phyloP scores from a whole-genome alignment of 1,284 basidiomycete species.

The Retiboletus fuscus region DNA sequence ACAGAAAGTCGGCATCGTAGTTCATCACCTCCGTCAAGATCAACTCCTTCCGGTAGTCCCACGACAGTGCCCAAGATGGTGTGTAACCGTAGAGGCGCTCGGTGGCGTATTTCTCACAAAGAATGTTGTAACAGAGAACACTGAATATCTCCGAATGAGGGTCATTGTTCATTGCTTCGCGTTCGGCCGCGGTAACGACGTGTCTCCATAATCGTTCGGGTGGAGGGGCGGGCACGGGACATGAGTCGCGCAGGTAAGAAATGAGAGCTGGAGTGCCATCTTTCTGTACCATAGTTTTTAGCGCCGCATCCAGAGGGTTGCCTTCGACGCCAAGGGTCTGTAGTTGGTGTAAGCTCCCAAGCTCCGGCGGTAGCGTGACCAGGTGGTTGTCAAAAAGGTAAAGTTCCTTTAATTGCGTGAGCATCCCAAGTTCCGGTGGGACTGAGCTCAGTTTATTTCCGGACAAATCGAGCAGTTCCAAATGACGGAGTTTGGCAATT shows the following conservation, averaged over 20 bases:
- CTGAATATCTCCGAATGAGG: conserved; percentile 80
- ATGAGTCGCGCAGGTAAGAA: conserved; percentile 88
- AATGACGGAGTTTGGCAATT: conserved; percentile 86
- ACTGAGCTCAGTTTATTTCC: conserved; percentile 87
- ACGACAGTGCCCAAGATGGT: conserved; percentile 93
- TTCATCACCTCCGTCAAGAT: conserved; percentile 90
- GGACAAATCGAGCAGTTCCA: conserved; percentile 93
- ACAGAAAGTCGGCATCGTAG: conserved; percentile 91
- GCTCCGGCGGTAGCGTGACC: conserved; percentile 84
- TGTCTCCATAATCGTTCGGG: conserved; percentile 88
- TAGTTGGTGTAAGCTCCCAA: conserved; percentile 93
- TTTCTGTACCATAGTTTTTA: conserved; percentile 89
- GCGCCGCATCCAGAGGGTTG: conserved; percentile 86
- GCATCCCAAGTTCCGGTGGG: conserved; percentile 92
- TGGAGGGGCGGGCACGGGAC: conserved; percentile 85
- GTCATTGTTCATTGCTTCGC: conserved; percentile 67
- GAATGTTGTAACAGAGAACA: conserved; percentile 93
- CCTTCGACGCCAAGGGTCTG: conserved; percentile 96
- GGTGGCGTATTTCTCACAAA: conserved; percentile 93
- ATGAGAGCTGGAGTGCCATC: conserved; percentile 93
- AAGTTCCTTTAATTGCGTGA: conserved; percentile 91
- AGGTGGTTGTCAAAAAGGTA: conserved; percentile 97
- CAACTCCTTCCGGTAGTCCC: conserved; percentile 94
- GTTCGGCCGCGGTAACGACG: conserved; percentile 78
- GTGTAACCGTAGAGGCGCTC: conserved; percentile 96